Base-by-base conservation (phyloP, 441 rosid genomes). In the Lepidium campestre region DNA sequence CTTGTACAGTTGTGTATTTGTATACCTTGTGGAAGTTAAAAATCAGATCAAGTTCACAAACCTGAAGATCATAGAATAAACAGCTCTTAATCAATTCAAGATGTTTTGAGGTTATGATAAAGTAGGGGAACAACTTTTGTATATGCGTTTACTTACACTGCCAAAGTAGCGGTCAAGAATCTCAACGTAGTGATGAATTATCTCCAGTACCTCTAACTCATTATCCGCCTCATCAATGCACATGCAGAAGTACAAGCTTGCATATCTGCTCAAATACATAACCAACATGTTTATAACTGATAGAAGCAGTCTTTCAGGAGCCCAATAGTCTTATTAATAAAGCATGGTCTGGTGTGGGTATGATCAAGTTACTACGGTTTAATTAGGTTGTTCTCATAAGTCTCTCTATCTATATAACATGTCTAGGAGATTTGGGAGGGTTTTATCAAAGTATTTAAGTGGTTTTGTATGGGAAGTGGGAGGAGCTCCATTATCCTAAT, bases 161-260 rank as follows among this genome's bases (percentile, higher is more conserved):
- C 99, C 99, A 75, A 91, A 95, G 78, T 92, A 92, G 45, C 97
- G 88, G 75, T 95, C 99, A 66, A 95, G 80, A 67, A 92, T 87
- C 88, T 90, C 97, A 17, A 95, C 99, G 62, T 23, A 95, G 79
- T 90, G 96, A 75, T 95, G 99, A 64, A 95, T 95, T 31, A 92
- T 88, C 75, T 92, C 97, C 12, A 95, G 86, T 56, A 86, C 58
- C 82, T 95, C 99, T 49, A 95, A 62, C 78, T 90, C 99, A 25
- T 95, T 95, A 83, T 95, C 96, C 2, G 87, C 90, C 73, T 86
- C 88, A 80, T 95, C 93, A 72, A 88, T 75, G 79, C 99, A 92
- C 99, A 95, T 92, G 83, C 97, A 95, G 80, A 95, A 95, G 78
- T 95, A 95, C 22, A 95, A 86, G 74, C 99, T 88, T 61, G 99